Evolutionary conservation across 345 rosid genomes (phyloP).

Genomic region (Syzygium oleosum): DNA sequence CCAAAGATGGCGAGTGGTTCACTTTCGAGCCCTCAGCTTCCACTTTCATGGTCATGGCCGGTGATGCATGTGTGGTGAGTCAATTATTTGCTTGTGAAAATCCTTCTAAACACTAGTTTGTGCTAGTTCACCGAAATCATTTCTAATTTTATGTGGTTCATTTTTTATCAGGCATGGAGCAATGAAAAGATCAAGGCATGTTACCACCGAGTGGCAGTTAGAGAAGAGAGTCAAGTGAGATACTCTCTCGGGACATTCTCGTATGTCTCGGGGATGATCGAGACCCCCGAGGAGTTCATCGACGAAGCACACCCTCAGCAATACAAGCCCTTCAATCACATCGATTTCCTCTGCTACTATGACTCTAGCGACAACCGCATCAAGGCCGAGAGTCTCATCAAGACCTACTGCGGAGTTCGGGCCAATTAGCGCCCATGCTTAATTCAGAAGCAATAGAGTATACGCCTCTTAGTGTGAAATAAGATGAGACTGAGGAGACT

Average conservation of each 20-base stretch:
- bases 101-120: background rate
- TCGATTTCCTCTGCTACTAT: background rate
- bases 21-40: background rate
- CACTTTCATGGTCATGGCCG: background rate
- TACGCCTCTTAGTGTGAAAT: background rate
- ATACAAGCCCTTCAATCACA: background rate
- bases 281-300: background rate
- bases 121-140: background rate
- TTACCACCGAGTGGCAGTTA: background rate
- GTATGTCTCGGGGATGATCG: background rate
- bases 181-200: background rate
- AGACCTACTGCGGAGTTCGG: background rate
- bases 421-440: background rate
- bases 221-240: background rate
- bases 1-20: background rate
- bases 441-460: background rate
- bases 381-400: background rate
- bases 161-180: background rate
- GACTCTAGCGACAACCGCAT: background rate
- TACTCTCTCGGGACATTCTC: background rate
- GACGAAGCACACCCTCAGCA: background rate
- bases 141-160: background rate
- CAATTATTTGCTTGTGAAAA: background rate
- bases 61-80: background rate
- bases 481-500: background rate